phyloP scores from a whole-genome alignment of 768 basidiomycete species.

The Phaeotremella fagi region DNA sequence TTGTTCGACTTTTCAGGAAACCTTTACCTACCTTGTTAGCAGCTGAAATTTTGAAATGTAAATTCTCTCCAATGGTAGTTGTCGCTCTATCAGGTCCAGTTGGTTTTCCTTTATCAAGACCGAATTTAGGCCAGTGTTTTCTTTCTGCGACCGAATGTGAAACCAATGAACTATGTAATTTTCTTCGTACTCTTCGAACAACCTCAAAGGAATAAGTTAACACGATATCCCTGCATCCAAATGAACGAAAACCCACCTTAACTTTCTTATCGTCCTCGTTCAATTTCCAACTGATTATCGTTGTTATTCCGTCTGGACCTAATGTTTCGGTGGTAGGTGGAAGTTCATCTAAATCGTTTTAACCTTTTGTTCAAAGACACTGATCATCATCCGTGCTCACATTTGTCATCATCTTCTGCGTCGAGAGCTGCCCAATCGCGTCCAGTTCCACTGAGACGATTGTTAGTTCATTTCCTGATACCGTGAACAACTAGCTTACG shows the following conservation, averaged over 20 bases:
- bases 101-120: slow-evolving; percentile 78
- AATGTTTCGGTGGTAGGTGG: slow-evolving; percentile 61
- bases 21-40: slow-evolving; percentile 56
- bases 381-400: too few species aligned
- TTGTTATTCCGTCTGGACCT: slow-evolving; percentile 78
- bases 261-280: slow-evolving; percentile 94
- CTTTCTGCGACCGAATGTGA: slow-evolving; percentile 90
- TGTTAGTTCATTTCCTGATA: background rate
- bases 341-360: slow-evolving; percentile 32
- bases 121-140: slow-evolving; percentile 86
- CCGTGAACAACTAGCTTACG: slow-evolving; percentile 6
- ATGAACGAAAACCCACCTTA: slow-evolving; percentile 58
- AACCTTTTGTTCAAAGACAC: too few species aligned
- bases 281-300: slow-evolving; percentile 71
- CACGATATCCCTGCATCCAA: background rate
- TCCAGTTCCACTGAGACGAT: background rate
- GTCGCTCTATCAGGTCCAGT: slow-evolving; percentile 89
- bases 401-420: slow-evolving; percentile 29
- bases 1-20: background rate
- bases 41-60: slow-evolving; percentile 59
- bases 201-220: slow-evolving; percentile 55
- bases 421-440: slow-evolving; percentile 42
- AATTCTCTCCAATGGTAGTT: slow-evolving; percentile 71
- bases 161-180: slow-evolving; percentile 84
- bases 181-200: slow-evolving; percentile 77